phyloP scores from a whole-genome alignment of 306 rosid species.

The Casuarina equisetifolia region DNA sequence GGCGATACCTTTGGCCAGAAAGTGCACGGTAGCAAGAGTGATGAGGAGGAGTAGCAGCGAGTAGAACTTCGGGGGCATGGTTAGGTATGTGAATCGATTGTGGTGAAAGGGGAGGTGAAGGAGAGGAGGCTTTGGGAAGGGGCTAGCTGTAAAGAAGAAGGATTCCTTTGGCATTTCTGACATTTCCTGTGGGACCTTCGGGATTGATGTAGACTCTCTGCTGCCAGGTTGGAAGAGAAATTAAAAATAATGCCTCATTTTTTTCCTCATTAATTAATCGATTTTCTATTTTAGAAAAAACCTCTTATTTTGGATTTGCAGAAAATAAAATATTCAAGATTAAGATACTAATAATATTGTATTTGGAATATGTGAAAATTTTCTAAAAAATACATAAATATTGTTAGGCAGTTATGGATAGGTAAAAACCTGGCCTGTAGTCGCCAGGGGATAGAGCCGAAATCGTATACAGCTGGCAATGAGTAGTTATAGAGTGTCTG shows the following conservation, averaged over 20 bases:
- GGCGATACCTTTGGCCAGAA: neutral
- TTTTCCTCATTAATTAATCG: too few relatives aligned
- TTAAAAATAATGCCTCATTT: neutral
- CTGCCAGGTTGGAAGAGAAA: neutral
- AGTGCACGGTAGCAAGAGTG: conserved; percentile 1
- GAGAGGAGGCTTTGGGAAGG: neutral
- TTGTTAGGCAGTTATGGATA: neutral
- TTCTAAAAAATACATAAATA: too few relatives aligned
- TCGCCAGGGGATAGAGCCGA: neutral
- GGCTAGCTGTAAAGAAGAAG: neutral
- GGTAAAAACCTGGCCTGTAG: neutral
- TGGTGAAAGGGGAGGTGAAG: neutral
- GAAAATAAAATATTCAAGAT: too few relatives aligned
- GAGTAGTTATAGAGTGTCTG: neutral
- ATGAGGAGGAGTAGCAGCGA: conserved; percentile 5
- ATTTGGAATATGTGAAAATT: too few relatives aligned
- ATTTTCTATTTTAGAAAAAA: too few relatives aligned
- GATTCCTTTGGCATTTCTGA: conserved; percentile 21
- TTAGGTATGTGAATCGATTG: neutral
- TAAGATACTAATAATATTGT: too few relatives aligned
- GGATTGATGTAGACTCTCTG: conserved; percentile 16
- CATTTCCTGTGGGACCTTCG: neutral
- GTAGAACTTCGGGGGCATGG: conserved; percentile 44
- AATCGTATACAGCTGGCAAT: neutral
- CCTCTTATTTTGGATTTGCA: too few relatives aligned